Percentiles rank a stretch among this genome's conserved stretches.
Evolutionary conservation across 257 asterid species (phyloP).

Genomic region (Ballota nigra): DNA sequence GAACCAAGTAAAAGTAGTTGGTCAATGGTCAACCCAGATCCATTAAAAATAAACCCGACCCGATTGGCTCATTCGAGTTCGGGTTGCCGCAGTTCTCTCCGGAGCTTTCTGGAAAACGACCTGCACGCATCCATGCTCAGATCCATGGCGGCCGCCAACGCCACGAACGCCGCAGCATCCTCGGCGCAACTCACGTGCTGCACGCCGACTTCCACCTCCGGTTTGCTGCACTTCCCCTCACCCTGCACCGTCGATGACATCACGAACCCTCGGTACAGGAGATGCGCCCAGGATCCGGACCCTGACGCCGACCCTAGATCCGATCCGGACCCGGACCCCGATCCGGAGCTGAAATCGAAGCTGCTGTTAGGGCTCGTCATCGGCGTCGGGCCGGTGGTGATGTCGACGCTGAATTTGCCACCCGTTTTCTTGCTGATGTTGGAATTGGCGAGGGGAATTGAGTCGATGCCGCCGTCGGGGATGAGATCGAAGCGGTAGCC

Average conservation of each 20-base stretch:
- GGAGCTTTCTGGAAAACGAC: conserved; percentile 67
- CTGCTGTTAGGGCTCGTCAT: conserved; percentile 85
- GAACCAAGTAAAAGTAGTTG: conserved; percentile 20
- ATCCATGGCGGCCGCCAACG: conserved; percentile 94
- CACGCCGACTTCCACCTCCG: conserved; percentile 92
- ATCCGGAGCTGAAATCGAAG: conserved; percentile 67
- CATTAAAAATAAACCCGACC: conserved; percentile 23
- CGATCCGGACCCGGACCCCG: conserved; percentile 48
- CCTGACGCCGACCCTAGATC: conserved; percentile 59
- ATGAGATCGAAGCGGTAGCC: conserved; percentile 91
- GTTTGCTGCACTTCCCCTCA: conserved; percentile 65
- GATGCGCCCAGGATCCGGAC: conserved; percentile 84
- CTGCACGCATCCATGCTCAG: conserved; percentile 91
- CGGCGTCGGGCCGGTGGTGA: conserved; percentile 74
- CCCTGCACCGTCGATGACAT: conserved; percentile 85
- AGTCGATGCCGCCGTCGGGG: conserved; percentile 76
- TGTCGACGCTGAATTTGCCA: conserved; percentile 72
- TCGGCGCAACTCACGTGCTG: conserved; percentile 92
- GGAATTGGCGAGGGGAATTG: conserved; percentile 68
- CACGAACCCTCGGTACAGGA: conserved; percentile 73
- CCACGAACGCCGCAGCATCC: conserved; percentile 97
- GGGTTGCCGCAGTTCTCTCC: conserved; percentile 79
- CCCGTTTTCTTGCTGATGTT: conserved; percentile 52
- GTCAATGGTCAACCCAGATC: conserved; percentile 21
- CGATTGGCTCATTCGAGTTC: conserved; percentile 35